phyloP scores from a whole-genome alignment of 2,329 filamentous ascomycete species.

The Chrysoporthe cubensis region DNA sequence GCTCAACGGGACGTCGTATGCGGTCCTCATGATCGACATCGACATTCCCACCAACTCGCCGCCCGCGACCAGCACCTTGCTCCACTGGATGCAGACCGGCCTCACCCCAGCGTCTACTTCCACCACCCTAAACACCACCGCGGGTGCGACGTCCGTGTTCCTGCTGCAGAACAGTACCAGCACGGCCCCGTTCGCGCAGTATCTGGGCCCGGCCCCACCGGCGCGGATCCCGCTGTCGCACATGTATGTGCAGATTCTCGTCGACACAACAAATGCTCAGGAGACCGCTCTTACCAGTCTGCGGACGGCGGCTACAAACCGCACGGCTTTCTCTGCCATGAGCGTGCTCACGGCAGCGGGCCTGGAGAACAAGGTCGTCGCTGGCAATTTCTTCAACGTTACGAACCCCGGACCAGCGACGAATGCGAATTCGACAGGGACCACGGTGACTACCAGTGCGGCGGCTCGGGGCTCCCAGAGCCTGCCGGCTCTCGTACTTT shows the following conservation, averaged over 20 bases:
- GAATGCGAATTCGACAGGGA: not conserved
- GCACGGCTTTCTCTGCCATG: constrained; percentile 40
- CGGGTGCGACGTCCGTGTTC: constrained; percentile 36
- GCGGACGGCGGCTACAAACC: constrained; percentile 36
- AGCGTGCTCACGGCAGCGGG: constrained; percentile 38
- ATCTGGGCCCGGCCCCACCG: constrained; percentile 45
- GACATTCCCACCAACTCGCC: constrained; percentile 50
- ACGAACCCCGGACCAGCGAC: constrained; percentile 40
- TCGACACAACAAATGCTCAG: constrained; percentile 41
- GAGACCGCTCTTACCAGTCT: constrained; percentile 35
- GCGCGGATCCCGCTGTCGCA: constrained; percentile 44
- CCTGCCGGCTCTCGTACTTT: constrained; percentile 17
- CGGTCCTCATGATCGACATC: constrained; percentile 49
- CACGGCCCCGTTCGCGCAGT: constrained; percentile 36
- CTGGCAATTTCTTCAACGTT: constrained; percentile 45
- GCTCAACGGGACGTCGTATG: constrained; percentile 46
- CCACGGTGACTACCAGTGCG: not conserved
- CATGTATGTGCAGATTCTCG: constrained; percentile 45
- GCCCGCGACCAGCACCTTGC: constrained; percentile 42
- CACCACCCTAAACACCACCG: constrained; percentile 36
- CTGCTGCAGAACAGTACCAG: constrained; percentile 39
- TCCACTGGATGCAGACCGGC: constrained; percentile 50
- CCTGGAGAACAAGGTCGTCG: constrained; percentile 39
- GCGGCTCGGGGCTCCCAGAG: constrained; percentile 16
- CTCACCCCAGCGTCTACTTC: constrained; percentile 37